These are phyloP conservation scores for Sugiyamaella castrensis DNA, from an alignment of 1,139 yeast genomes.

Conservation along the genomic window DNA sequence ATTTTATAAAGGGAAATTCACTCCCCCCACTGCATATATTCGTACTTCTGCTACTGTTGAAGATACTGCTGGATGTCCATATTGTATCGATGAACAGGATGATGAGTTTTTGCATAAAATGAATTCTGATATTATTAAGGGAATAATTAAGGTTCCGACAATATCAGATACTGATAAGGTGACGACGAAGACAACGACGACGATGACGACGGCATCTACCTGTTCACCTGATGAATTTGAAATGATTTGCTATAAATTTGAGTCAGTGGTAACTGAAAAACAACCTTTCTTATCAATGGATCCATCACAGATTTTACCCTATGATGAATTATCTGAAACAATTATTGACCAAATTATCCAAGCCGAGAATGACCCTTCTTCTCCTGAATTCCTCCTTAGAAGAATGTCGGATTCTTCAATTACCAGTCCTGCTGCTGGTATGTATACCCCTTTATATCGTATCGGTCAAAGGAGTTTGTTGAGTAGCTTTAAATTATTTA, in stretches of 20 bases:
- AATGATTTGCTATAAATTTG: slow-evolving; percentile 68
- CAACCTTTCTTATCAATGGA: slow-evolving; percentile 90
- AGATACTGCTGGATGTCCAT: slow-evolving; percentile 82
- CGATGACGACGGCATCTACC: slow-evolving; percentile 2
- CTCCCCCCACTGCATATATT: slow-evolving; percentile 75
- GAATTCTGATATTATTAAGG: slow-evolving; percentile 31
- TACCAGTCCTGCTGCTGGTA: slow-evolving; percentile 15
- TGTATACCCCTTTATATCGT: slow-evolving; percentile 14
- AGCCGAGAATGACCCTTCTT: slow-evolving; percentile 36
- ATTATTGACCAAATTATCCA: slow-evolving; percentile 30
- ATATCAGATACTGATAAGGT: background rate
- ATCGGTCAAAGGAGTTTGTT: slow-evolving; percentile 45
- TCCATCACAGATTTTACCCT: slow-evolving; percentile 69
- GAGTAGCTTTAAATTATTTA: slow-evolving; percentile 59
- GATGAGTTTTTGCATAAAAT: slow-evolving; percentile 56
- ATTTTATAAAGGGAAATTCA: slow-evolving; percentile 66
- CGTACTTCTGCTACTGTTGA: slow-evolving; percentile 93
- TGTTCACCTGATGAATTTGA: slow-evolving; percentile 78
- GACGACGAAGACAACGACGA: background rate
- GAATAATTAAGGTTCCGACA: no score
- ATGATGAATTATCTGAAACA: slow-evolving; percentile 55
- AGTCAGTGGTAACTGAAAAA: slow-evolving; percentile 66
- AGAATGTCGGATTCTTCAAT: slow-evolving; percentile 15
- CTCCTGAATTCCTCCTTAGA: slow-evolving; percentile 33
- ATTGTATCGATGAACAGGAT: slow-evolving; percentile 89